A percentile compares a stretch with the other conserved stretches of the same genome.
phyloP scores from a whole-genome alignment of 306 rosid genomes.

The Trifolium pratense region DNA sequence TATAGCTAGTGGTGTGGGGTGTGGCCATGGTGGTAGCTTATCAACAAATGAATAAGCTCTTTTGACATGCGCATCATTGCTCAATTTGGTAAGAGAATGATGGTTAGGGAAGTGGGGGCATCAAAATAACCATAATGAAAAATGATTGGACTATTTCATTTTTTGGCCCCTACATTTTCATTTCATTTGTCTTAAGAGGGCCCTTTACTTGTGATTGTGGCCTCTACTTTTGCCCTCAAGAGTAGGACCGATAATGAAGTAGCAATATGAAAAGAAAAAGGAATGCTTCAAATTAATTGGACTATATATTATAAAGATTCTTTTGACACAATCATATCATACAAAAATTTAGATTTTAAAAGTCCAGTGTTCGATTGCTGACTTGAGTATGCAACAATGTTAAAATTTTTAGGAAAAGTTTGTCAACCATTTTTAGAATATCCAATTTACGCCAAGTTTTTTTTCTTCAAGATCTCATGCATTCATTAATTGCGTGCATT shows the following conservation, averaged over 20 bases:
- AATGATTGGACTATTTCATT: constrained; percentile 34
- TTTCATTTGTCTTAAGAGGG: constrained; percentile 38
- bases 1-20: constrained; percentile 12
- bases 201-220: constrained; percentile 38
- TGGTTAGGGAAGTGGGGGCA: constrained; percentile 28
- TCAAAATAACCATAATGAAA: constrained; percentile 21
- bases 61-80: constrained; percentile 1
- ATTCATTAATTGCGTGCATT: too few species aligned
- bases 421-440: too few species aligned
- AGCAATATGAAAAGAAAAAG: constrained; percentile 40
- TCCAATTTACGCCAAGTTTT: too few species aligned
- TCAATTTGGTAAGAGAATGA: constrained; percentile 23
- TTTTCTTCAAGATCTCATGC: too few species aligned
- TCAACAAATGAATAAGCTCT: constrained; percentile 7
- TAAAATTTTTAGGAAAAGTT: too few species aligned
- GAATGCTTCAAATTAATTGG: constrained; percentile 34
- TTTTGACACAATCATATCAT: constrained; percentile 23
- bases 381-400: too few species aligned
- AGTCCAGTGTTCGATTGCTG: too few species aligned
- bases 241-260: constrained; percentile 40
- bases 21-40: constrained; percentile 3
- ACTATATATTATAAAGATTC: constrained; percentile 37
- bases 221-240: constrained; percentile 39
- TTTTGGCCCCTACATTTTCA: constrained; percentile 24
- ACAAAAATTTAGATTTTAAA: too few species aligned